Evolutionary conservation across 1,284 basidiomycete genomes (phyloP), one percentile per base, ranked within the genome.

Genomic region (Moniliophthora roreri): DNA sequence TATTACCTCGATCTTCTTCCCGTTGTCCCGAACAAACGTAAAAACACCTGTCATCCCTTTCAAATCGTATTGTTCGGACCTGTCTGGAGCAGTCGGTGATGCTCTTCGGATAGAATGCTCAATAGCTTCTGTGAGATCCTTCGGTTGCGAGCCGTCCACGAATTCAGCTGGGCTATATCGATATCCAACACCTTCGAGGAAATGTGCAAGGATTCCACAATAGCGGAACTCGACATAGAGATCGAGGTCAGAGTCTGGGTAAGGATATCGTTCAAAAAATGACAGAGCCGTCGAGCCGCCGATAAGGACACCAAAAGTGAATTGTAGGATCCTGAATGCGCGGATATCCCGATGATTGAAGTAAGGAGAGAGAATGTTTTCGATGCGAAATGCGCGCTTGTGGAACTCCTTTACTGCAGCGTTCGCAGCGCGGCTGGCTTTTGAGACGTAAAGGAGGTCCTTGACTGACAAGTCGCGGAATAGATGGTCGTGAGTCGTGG

Each of bases 261-360:
- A 75, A 23, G 56, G 54, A 1, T 58, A 52, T 13, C 70, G 55
- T 39, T 70, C 66, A 52, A 76, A 67, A 56, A 74, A 71, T 37
- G 76, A 72, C 1, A 76, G 61, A 0, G 71, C 71, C 2, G 67
- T 65, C 0, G 74, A 75, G 4, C 74, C 73, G 9, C 73, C 73
- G 21, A 77, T 70, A 40, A 74, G 52, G 28, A 68, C 66, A 8
- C 63, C 66, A 0, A 66, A 69, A 8, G 50, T 54, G 0, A 60
- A 62, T 50, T 74, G 74, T 15, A 69, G 54, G 1, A 52, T 52
- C 16, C 72, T 66, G 51, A 76, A 76, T 0, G 46, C 41, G 0
- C 48, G 41, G 41, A 63, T 62, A 55, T 58, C 21, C 3, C 28
- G 6, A n/a, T 61, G 49, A 5, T 13, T 37, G 57, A 71, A 67